These are phyloP conservation scores for Rhododendron simsii DNA, from an alignment of 148 eudicot species.

Conservation along the genomic window DNA sequence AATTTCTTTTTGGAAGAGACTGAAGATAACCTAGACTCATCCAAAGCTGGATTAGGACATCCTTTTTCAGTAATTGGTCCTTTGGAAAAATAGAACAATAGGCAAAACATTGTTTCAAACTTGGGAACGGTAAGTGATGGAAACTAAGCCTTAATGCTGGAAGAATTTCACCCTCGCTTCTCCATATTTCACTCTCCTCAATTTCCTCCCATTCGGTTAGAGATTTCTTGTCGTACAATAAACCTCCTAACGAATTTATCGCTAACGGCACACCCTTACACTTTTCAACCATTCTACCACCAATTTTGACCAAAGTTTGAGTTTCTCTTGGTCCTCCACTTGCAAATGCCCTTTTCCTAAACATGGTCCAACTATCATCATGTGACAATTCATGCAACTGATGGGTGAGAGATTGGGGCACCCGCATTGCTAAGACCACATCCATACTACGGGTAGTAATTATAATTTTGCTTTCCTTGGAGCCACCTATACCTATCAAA, in stretches of 20 bases:
- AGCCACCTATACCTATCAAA: neutral
- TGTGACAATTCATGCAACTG: neutral
- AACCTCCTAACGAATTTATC: too few relatives aligned
- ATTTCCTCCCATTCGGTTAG: rapidly evolving
- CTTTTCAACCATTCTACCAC: neutral
- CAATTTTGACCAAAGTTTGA: neutral
- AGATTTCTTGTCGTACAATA: too few relatives aligned
- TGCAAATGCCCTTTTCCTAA: neutral
- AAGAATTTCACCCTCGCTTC: neutral
- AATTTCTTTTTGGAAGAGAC: too few relatives aligned
- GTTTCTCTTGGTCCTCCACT: neutral
- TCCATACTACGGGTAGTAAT: conserved; percentile 10
- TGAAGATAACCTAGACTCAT: neutral
- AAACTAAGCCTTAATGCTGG: neutral
- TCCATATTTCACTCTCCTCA: neutral
- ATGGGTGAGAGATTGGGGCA: neutral
- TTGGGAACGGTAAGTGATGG: neutral
- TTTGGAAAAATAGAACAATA: neutral
- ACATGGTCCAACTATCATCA: neutral
- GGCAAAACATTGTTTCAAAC: neutral
- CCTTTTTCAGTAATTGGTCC: neutral
- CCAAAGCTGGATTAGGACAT: neutral
- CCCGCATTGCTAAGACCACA: neutral
- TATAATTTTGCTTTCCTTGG: neutral
- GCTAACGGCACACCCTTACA: neutral